phyloP scores from a whole-genome alignment of 345 rosid species.

The Rhizophora apiculata region DNA sequence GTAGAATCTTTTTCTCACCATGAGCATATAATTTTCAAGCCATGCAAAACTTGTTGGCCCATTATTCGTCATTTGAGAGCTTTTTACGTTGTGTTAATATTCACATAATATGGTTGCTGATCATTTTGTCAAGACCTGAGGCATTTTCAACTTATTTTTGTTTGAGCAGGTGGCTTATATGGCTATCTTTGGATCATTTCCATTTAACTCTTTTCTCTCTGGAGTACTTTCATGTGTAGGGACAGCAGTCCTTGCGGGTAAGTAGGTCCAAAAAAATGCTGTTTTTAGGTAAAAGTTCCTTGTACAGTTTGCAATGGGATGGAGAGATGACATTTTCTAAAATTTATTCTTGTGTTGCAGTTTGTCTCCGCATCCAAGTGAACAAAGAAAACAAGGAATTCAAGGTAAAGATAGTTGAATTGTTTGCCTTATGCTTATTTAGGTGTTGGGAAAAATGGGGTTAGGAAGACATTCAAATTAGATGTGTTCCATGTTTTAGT shows the following conservation, averaged over 20 bases:
- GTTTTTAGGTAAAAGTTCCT: not conserved
- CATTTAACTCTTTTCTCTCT: slow-evolving; percentile 95
- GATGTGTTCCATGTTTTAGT: not conserved
- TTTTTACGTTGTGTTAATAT: not conserved
- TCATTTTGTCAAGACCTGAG: slow-evolving; percentile 5
- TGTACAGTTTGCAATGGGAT: not conserved
- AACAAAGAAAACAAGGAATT: slow-evolving; percentile 99
- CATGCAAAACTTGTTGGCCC: not conserved
- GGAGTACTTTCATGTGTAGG: slow-evolving; percentile 96
- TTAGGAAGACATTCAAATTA: not conserved
- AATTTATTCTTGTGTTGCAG: slow-evolving; percentile 33
- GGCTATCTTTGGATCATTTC: slow-evolving; percentile 96
- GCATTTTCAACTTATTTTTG: slow-evolving; percentile 9
- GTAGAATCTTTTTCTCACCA: not conserved
- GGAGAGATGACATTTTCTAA: too few relatives aligned
- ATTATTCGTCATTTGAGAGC: not conserved
- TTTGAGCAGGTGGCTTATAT: slow-evolving; percentile 72
- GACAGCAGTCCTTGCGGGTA: slow-evolving; percentile 97
- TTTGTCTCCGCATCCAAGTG: slow-evolving; percentile 98
- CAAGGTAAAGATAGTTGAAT: slow-evolving; percentile 42
- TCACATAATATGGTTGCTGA: not conserved
- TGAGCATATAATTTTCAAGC: not conserved
- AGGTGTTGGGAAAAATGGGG: not conserved
- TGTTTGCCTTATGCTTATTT: not conserved
- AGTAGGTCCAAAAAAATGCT: slow-evolving; percentile 15